Conservation (phyloP, 179 eudicot genomes). For the Sideroxylon spinosum region DNA sequence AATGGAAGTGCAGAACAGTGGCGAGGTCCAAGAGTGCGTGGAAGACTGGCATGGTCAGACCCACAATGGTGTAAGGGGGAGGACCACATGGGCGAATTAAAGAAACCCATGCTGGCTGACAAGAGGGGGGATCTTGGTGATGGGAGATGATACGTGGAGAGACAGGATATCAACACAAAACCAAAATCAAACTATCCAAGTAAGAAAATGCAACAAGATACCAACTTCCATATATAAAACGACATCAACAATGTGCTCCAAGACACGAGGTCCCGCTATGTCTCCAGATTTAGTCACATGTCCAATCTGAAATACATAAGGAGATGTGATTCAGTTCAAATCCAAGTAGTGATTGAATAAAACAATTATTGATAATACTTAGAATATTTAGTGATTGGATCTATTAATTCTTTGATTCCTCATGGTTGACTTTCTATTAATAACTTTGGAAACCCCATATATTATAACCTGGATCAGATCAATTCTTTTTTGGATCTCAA, state of each 20-base stretch:
- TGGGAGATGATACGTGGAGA: constrained; percentile 1
- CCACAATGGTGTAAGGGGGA: neutral
- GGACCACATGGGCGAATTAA: neutral
- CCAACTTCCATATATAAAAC: constrained; percentile 90
- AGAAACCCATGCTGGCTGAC: constrained; percentile 5
- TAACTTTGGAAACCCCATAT: too few species aligned
- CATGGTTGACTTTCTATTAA: too few species aligned
- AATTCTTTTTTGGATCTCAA: too few species aligned
- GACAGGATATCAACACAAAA: neutral
- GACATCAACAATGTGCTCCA: constrained; percentile 96
- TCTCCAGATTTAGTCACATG: constrained; percentile 96
- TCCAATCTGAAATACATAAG: constrained; percentile 60
- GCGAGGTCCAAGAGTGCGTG: neutral
- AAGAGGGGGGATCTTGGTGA: neutral
- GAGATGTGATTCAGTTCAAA: constrained; percentile 11
- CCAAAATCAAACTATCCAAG: constrained; percentile 2
- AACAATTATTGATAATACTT: neutral
- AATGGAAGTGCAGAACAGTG: neutral
- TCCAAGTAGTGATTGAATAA: neutral
- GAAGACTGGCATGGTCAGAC: neutral
- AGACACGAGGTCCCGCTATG: constrained; percentile 91
- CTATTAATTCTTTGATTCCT: too few species aligned
- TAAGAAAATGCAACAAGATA: constrained; percentile 20
- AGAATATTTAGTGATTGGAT: neutral
- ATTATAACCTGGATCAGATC: too few species aligned